Evolutionary conservation across 768 basidiomycete species (phyloP), one percentile per base, ranked within the genome.

Genomic region (Termitomyces heimii): DNA sequence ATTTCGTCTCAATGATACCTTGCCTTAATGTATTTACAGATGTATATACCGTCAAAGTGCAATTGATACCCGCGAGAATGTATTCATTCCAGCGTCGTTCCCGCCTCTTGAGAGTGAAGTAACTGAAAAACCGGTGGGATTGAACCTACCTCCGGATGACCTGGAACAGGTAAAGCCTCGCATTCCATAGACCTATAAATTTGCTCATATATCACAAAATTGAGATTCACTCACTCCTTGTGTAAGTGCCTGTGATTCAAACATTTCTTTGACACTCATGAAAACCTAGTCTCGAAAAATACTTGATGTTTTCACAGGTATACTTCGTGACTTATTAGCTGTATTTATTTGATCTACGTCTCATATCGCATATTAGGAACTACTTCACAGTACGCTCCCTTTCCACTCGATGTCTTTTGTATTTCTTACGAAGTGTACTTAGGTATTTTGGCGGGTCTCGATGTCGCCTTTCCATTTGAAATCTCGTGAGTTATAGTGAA

Each of bases 221-320:
- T n/a, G 1, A 85, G 82, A 70, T 85, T 9, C 84, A 86, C 61
- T 73, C 79, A 1, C 73, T 85, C 26, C 73, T 86, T n/a, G 76
- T 83, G 83, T 86, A 64, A 55, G 82, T 47, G 10, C 13, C 57
- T 37, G 14, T 16, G 4, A 31, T 5, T 32, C 32, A 0, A 8
- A 16, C 12, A 58, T 34, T 24, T 55, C 16, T 34, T 16, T 32
- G 18, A 32, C 13, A 43, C 53, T 45, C 26, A 29, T 44, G 48
- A 35, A 62, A 35, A n/a, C 26, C 16, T 50, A 76, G 69, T 10
- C 66, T 81, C 44, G 80, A 84, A 55, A 80, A 79, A 66, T 79
- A 77, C 44, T 65, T 77, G 22, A 65, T 72, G 8, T 75, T 78
- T 39, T 75, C 74, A 1, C 67, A 75, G 68, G 73, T 79, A 51